Evolutionary conservation across 1,139 yeast genomes (phyloP), one percentile per base, ranked within the genome.

Genomic region (Pichia sp.): DNA sequence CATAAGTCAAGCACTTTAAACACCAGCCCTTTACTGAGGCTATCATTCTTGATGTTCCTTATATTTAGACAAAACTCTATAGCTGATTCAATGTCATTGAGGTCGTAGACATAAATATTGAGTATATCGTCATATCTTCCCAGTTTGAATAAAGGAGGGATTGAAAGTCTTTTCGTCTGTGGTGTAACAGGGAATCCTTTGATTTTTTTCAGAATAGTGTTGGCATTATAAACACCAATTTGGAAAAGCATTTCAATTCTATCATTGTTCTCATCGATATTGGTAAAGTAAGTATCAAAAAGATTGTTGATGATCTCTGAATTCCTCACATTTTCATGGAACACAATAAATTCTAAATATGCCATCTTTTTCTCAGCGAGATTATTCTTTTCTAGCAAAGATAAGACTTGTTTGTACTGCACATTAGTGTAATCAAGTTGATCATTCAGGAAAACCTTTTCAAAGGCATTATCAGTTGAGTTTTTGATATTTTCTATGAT

Each of bases 121-220:
- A 91, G 63, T 0, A 88, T 79, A 34, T 74, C 70, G 12, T 69
- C 68, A 50, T 85, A 86, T 39, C 74, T 75, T 1, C 76, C 79
- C 30, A 82, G 56, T 43, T 74, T 67, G 29, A 70, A 69, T 39
- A 80, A 66, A 3, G 88, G 71, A 33, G 73, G 67, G 0, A 85
- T 74, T 29, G 76, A 68, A 33, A 83, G 52, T 13, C 60, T 60
- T 19, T 60, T 48, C 6, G 68, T 30, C 20, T 30, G 21, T 13
- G 34, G 31, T 2, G 32, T 18, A 16, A 24, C 21, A 3, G 38
- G 33, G 6, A 45, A 15, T 3, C 38, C 19, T n/a, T 39, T 42
- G 29, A 55, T 36, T 25, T 35, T 47, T 21, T 55, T 47, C 19
- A 60, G 41, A 3, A 62, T 50, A 15, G 53, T 47, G 4, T 59